Evolutionary conservation across 1,284 basidiomycete genomes (phyloP).

Genomic region (Ceratobasidium sp.): DNA sequence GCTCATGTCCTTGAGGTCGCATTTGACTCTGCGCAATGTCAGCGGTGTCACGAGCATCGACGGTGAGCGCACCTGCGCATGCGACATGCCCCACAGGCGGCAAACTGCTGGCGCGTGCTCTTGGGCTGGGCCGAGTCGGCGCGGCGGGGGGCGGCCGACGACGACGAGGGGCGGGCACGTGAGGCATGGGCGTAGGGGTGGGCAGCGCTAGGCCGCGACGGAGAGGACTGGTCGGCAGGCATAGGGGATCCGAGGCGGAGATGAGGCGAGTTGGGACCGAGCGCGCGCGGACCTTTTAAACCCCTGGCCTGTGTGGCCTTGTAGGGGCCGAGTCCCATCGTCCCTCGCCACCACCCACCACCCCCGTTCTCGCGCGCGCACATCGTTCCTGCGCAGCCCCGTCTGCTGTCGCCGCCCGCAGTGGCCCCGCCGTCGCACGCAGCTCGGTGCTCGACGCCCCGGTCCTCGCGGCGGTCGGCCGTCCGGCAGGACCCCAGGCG

Average conservation of each 20-base stretch:
- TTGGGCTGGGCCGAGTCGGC: conserved; percentile 59
- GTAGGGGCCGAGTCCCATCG: conserved; percentile 18
- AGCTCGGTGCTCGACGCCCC: not conserved
- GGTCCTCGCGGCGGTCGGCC: conserved; percentile 3
- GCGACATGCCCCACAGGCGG: conserved; percentile 88
- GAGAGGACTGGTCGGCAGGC: conserved; percentile 28
- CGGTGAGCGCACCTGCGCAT: conserved; percentile 70
- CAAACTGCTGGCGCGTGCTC: conserved; percentile 79
- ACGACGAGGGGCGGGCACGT: not conserved
- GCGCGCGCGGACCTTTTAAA: conserved; percentile 1
- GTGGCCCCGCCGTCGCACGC: not conserved
- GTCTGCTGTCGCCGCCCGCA: conserved; percentile 9
- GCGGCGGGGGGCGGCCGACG: conserved; percentile 18
- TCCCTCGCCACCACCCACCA: not conserved
- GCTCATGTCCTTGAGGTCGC: conserved; percentile 76
- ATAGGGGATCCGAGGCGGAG: conserved; percentile 29
- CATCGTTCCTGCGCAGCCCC: not conserved
- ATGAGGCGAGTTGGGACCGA: conserved; percentile 30
- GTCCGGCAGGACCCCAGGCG: conserved; percentile 1
- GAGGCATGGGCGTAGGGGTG: conserved; percentile 14
- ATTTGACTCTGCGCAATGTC: conserved; percentile 65
- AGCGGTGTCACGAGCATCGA: conserved; percentile 43
- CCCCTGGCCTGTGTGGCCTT: conserved; percentile 5
- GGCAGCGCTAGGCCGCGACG: conserved; percentile 15
- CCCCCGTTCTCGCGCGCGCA: not conserved